Base-by-base conservation (phyloP, 2,329 filamentous ascomycete species). In the Rutstroemia sp. region DNA sequence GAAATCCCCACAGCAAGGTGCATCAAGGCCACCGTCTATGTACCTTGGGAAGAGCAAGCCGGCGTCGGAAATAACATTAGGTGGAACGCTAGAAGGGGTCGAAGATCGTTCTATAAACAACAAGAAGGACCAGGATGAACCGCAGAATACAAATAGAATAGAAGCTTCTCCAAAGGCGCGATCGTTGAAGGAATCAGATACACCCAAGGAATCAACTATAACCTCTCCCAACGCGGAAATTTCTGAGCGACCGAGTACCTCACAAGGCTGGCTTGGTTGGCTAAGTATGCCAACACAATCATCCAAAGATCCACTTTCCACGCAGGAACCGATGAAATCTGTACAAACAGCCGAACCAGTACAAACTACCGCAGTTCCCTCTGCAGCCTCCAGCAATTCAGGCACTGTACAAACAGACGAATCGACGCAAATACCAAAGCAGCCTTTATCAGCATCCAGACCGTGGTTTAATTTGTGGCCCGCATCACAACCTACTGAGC, bases 221-320 rank as follows among this genome's bases (percentile, higher is more conserved):
- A 14, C 19, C 34, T 46, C 49, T 12, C 27, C 41, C n/a, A 34
- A 38, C 27, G 25, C 48, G 12, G 41, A 52, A 39, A 52, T 19
- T 45, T 27, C 60, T n/a, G 47, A 57, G 34, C 54, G 57, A 25
- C 66, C 67, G 19, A 49, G 52, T 9, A 66, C 60, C 21, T 71
- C 77, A 6, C 74, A 77, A 25, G 74, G 78, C 19, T 84, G 81
- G 81, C 68, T 83, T 14, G 77, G 78, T 34, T 83, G 81, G 80
- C 71, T 80, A 34, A 50, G 53, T 41, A 68, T 68, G 41, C 61
- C 74, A 39, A 48, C 66, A 41, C 56, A 46, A 21, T 50, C 53
- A 23, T 25, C 52, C 5, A 57, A 53, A 18, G 54, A 57, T 21
- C 21, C 52, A n/a, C 34, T 25, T 48, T 25, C 48, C 12, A 21